A percentile compares a stretch with the other conserved stretches of the same genome.
Conservation (phyloP, 2,329 filamentous ascomycete genomes). For the Paramyrothecium roridum region DNA sequence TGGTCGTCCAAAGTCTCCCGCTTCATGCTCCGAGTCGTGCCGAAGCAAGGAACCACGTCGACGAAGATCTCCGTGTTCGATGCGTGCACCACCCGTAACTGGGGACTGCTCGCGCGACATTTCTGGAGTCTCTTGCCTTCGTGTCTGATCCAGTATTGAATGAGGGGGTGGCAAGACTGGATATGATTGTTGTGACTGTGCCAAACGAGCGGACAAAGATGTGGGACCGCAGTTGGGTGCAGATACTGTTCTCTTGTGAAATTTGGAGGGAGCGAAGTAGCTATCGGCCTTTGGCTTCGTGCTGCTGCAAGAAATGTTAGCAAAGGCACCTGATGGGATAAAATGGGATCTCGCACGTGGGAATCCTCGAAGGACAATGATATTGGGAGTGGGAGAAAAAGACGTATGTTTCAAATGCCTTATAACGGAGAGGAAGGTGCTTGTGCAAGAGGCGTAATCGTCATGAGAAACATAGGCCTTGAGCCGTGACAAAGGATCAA, state of each 20-base stretch:
- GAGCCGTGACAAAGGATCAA: too few relatives aligned
- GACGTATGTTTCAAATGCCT: too few relatives aligned
- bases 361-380: neutral
- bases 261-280: slow-evolving; percentile 18
- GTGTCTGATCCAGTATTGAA: slow-evolving; percentile 6
- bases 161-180: slow-evolving; percentile 12
- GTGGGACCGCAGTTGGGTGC: slow-evolving; percentile 40
- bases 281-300: slow-evolving; percentile 1
- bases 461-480: too few relatives aligned
- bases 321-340: slow-evolving; percentile 1
- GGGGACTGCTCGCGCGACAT: neutral
- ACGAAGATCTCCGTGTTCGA: neutral
- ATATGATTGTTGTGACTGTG: slow-evolving; percentile 6
- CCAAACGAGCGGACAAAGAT: slow-evolving; percentile 3
- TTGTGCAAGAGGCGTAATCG: too few relatives aligned
- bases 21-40: neutral
- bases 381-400: too few relatives aligned
- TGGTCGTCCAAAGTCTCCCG: neutral
- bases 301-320: slow-evolving; percentile 1
- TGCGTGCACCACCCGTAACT: neutral
- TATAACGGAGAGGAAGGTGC: too few relatives aligned
- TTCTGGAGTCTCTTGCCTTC: neutral
- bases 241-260: slow-evolving; percentile 48
- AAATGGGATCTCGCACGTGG: neutral
- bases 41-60: neutral